phyloP scores from a whole-genome alignment of 2,329 filamentous ascomycete species.

The Verticillium zaregamsianum region DNA sequence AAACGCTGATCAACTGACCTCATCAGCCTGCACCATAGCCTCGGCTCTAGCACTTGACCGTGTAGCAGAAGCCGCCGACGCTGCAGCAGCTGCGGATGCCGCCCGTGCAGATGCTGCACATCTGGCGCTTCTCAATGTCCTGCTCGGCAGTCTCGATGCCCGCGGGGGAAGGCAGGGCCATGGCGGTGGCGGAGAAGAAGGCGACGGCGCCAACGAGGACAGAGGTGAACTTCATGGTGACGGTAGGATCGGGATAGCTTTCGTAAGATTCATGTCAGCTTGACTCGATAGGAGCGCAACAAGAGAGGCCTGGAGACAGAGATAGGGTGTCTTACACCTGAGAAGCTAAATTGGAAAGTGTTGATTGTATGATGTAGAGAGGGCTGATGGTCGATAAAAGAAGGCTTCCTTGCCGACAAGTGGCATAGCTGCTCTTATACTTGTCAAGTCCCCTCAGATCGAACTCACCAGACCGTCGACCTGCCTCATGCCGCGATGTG shows the following conservation, averaged over 20 bases:
- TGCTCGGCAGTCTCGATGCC: neutral
- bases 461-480: too few species aligned
- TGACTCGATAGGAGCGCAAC: neutral
- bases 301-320: neutral
- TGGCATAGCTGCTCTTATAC: too few species aligned
- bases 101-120: neutral
- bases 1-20: neutral
- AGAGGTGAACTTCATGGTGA: neutral
- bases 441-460: too few species aligned
- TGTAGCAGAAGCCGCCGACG: neutral
- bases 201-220: neutral
- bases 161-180: neutral
- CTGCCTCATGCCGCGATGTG: neutral
- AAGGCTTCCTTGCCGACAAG: too few species aligned
- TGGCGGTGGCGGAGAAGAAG: neutral
- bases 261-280: neutral
- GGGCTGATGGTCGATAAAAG: too few species aligned
- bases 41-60: neutral
- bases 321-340: too few species aligned
- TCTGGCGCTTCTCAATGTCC: neutral
- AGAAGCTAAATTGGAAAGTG: too few species aligned
- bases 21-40: neutral
- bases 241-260: neutral
- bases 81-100: neutral
- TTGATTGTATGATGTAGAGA: too few species aligned